phyloP scores from a whole-genome alignment of 371 early-diverging fungal genomes.

The Sanchytrium tribonematis region DNA sequence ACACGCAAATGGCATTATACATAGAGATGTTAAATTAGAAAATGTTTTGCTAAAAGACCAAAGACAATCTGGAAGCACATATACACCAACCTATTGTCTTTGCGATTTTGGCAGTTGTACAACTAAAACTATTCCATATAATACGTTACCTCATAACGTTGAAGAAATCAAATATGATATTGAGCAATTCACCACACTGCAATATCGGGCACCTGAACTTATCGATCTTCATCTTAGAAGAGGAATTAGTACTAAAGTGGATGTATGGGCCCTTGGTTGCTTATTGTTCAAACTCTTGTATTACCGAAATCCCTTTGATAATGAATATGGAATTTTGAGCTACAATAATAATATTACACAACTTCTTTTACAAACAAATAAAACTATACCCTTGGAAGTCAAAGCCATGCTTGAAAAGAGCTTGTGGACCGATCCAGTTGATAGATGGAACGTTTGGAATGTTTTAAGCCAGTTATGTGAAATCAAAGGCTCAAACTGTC shows the following conservation, averaged over 20 bases:
- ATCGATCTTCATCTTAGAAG: constrained; percentile 49
- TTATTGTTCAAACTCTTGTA: background rate
- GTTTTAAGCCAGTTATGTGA: background rate
- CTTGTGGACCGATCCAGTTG: background rate
- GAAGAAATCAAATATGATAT: constrained; percentile 56
- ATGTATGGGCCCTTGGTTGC: constrained; percentile 21
- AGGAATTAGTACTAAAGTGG: constrained; percentile 56
- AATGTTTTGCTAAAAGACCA: constrained; percentile 7
- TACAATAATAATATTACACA: background rate
- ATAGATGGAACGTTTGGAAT: background rate
- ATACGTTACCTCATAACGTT: constrained; percentile 20
- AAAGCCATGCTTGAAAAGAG: background rate
- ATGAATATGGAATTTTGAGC: background rate
- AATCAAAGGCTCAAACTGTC: background rate
- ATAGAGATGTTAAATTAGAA: constrained; percentile 13
- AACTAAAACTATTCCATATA: constrained; percentile 19
- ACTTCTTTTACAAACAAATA: background rate
- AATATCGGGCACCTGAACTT: constrained; percentile 79
- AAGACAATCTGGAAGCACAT: background rate
- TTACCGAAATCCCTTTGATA: background rate
- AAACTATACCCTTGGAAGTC: background rate
- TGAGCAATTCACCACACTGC: constrained; percentile 53
- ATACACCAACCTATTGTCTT: constrained; percentile 10
- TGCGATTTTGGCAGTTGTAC: constrained; percentile 86
- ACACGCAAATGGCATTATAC: constrained; percentile 7